phyloP scores from a whole-genome alignment of 768 basidiomycete species.

The Mycena vulgaris region DNA sequence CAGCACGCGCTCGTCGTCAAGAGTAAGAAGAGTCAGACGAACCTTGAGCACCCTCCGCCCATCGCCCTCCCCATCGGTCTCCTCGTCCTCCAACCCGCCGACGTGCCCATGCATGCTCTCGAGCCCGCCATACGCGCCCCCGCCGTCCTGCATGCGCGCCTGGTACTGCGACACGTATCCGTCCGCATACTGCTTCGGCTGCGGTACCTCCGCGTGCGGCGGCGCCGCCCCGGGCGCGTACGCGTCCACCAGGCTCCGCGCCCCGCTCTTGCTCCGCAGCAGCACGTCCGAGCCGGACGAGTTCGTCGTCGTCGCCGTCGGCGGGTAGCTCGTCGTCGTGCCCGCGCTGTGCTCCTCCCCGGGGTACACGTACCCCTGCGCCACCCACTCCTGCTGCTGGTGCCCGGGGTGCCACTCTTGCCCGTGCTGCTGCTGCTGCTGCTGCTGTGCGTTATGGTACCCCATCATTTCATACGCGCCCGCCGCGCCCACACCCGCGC shows the following conservation, averaged over 20 bases:
- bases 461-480: conserved; percentile 41
- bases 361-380: conserved; percentile 30
- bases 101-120: conserved; percentile 40
- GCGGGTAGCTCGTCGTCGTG: conserved; percentile 21
- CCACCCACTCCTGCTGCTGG: not conserved
- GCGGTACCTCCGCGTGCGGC: not conserved
- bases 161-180: conserved; percentile 40
- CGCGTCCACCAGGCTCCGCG: conserved; percentile 34
- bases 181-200: conserved; percentile 32
- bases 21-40: conserved; percentile 16
- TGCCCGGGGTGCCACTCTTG: not conserved
- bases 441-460: conserved; percentile 42
- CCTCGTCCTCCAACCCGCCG: conserved; percentile 19
- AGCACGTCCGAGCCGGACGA: conserved; percentile 26
- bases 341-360: conserved; percentile 25
- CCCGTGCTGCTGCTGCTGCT: conserved; percentile 35
- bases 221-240: conserved; percentile 15
- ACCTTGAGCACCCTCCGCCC: conserved; percentile 39
- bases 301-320: conserved; percentile 8
- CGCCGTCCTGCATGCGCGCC: conserved; percentile 38
- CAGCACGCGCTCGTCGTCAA: not conserved
- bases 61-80: conserved; percentile 20
- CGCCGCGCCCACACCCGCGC: conserved; percentile 45
- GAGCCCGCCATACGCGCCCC: conserved; percentile 48
- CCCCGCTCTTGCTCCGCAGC: conserved; percentile 30